Base-by-base conservation (phyloP, 371 early-diverging fungal species). In the Syncephalis plumigaleata region DNA sequence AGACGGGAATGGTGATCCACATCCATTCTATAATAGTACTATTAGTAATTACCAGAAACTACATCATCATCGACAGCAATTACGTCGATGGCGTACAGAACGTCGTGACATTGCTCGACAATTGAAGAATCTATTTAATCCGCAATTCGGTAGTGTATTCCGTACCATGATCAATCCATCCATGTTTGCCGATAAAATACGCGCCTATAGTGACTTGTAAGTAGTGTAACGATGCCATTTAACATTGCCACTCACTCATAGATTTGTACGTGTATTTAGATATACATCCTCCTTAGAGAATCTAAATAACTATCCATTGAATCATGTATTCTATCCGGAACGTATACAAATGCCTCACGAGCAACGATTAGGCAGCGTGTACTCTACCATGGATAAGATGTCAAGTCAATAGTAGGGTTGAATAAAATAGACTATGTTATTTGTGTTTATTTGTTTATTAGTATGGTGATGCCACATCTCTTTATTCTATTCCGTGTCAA, bases 131-230 rank as follows among this genome's bases (percentile, higher is more conserved):
- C 64, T 66, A 2, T 75, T 74, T 50, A 77, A 77, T 47, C 44
- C 57, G 1, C 66, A 72, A 18, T 79, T 79, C 62, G 80, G 77
- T n/a, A 70, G 70, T 24, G 71, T 77, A 9, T 79, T 79, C 42
- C 49, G 77, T 39, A 72, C 77, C 4, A 68, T 75, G 48, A 67
- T 74, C 44, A 67, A 77, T 47, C 75, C 80, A 0, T 70, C 74
- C 13, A 65, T 66, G 47, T 77, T 79, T 63, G 75, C 76, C 1
- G 70, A 72, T 49, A 79, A 77, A 51, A 69, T 79, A 44, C 50
- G 64, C 39, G 65, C 56, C 24, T 68, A 60, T 52, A 64, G 66
- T 16, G 64, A 65, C 38, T 47, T 67, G 49, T 67, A 56, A 56
- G 56, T 49, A 15, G 3, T 37, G 7, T 22, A 42, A 25, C 5